Evolutionary conservation across 2,329 filamentous ascomycete genomes (phyloP).

Genomic region (Pseudopithomyces chartarum): DNA sequence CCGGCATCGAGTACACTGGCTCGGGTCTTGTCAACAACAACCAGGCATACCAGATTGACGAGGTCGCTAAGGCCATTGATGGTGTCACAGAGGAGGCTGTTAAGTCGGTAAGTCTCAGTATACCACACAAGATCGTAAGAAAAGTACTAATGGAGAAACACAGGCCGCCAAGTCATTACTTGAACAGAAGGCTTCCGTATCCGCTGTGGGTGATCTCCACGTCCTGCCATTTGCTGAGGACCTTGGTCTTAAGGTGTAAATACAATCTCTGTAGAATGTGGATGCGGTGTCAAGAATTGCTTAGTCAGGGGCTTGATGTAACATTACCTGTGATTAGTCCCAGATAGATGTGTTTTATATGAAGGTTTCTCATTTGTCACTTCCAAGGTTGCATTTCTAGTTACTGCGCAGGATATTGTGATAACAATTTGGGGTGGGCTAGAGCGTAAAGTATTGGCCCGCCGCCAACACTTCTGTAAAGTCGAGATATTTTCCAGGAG

Average conservation of each 20-base stretch:
- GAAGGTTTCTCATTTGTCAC: constrained; percentile 38
- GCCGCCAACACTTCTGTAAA: too few species aligned
- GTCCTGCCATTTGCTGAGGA: constrained; percentile 92
- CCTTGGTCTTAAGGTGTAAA: constrained; percentile 91
- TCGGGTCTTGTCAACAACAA: constrained; percentile 80
- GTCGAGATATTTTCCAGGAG: too few species aligned
- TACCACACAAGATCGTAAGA: background rate
- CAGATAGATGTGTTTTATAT: constrained; percentile 46
- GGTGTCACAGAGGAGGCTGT: constrained; percentile 82
- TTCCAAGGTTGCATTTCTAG: too few species aligned
- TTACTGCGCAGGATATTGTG: too few species aligned
- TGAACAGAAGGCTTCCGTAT: constrained; percentile 85
- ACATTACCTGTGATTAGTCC: constrained; percentile 49
- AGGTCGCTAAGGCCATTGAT: constrained; percentile 78
- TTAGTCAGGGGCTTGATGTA: constrained; percentile 43
- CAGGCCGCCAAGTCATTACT: constrained; percentile 88
- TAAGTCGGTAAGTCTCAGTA: constrained; percentile 71
- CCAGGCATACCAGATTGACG: constrained; percentile 82
- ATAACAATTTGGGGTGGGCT: too few species aligned
- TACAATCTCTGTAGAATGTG: constrained; percentile 37
- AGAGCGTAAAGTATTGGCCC: too few species aligned
- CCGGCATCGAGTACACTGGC: constrained; percentile 82
- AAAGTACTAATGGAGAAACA: constrained; percentile 23
- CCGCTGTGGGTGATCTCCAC: constrained; percentile 88
- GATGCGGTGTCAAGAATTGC: constrained; percentile 33